Base-by-base conservation (phyloP, 1,139 yeast genomes). In the Lodderomyces parapsilosis region DNA sequence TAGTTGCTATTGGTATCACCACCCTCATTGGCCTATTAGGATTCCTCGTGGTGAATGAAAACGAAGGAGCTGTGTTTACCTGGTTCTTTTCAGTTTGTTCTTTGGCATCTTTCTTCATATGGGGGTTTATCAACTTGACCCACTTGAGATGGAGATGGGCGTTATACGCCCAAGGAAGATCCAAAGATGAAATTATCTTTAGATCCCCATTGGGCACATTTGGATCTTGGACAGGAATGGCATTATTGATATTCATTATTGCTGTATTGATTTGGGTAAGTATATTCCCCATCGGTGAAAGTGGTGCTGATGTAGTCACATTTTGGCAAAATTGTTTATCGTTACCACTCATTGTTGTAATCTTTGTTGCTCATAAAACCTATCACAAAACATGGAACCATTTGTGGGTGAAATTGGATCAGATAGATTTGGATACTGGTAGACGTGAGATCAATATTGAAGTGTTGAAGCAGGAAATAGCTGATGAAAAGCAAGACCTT, bases 81-180 rank as follows among this genome's bases (percentile, higher is more conserved):
- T 83, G 89, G 89, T 68, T 83, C 47, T 78, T 82, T 54, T 78
- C 86, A 22, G 59, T 85, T 28, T 84, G 87, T 43, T 83, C 86
- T 6, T 76, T 83, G 59, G 70, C 80, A 44, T 63, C 83, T 47
- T 61, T 83, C 65, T 82, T 77, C 64, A 70, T 78, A 44, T 71
- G 87, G 77, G 60, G 60, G 34, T 58, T 68, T 19, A 65, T 70
- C 45, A 70, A 73, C 42, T 57, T 66, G 40, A 58, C 68, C 27
- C 75, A 71, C 48, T 54, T 69, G 14, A 57, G 75, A 49, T 69
- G 68, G 58, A 64, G 76, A 54, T 55, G 56, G 53, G 76, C 76
- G 3, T 58, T 69, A 44, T 40, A 48, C 28, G 59, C 53, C 14
- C 63, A 65, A 53, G 68, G 68, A 11, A 60, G 76, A 52, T 56